Evolutionary conservation across 2,329 filamentous ascomycete species (phyloP), one percentile per base, ranked within the genome.

Genomic region (Pseudogymnoascus sp.): DNA sequence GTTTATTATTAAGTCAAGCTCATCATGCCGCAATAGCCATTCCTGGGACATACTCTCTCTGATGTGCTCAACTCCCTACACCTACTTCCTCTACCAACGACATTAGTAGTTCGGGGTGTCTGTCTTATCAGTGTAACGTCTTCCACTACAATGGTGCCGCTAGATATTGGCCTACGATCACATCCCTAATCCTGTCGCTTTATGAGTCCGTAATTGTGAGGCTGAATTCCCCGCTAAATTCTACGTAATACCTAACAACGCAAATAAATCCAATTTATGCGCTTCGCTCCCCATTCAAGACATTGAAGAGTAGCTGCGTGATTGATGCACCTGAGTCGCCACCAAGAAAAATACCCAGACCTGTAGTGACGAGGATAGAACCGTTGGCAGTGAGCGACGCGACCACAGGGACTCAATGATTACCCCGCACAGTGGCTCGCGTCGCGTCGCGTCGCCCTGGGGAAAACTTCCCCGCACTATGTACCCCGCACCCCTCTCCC

Each of bases 241-340:
- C 12, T 14, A 14, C 14, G 28, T 4, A 25, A 67, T 9, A 70
- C 67, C 21, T 68, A 68, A 66, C 67, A 69, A 61, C 68, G 66
- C 2, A 67, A 67, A 2, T 66, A 69, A n/a, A 63, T 65, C 5
- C 64, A 64, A 2, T 53, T 66, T 21, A 65, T 66, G 18, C 65
- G 66, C 25, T 64, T 69, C 14, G 66, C 69, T 1, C 70, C 70
- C 69, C 40, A 71, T 63, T 66, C 3, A 40, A 69, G 31, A 61
- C 65, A 49, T 66, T 68, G 5, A 21, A 8, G n/a, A 11, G 16
- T 16, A 21, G 8, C 14, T 42, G 38, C 40, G 40, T 43, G 5
- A 43, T 23, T 5, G 61, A 36, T 21, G 60, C 46, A 16, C 23
- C 61, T 60, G 18, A 16, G 18, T 42, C 42, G 18, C 59, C 59